These are phyloP conservation scores for Neostapfia colusana DNA, from an alignment of 176 grass and related monocot genomes.

Conservation along the genomic window DNA sequence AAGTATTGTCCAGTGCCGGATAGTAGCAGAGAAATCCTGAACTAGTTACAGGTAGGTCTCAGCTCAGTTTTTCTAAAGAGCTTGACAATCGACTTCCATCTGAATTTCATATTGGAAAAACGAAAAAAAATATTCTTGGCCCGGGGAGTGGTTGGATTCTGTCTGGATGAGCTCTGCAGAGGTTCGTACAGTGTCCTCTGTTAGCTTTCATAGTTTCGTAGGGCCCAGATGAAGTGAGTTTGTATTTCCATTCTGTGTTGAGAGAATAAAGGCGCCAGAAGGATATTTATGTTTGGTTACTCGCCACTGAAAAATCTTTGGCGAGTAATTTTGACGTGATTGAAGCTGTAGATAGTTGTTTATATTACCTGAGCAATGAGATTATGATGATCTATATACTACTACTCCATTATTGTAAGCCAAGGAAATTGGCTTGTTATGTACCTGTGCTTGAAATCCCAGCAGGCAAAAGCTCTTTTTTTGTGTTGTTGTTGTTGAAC, in stretches of 20 bases:
- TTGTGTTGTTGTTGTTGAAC: no score
- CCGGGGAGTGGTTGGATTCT: conserved; percentile 1
- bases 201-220: neutral
- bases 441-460: conserved; percentile 81
- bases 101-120: neutral
- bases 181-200: neutral
- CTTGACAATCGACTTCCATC: neutral
- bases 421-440: neutral
- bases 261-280: conserved; percentile 19
- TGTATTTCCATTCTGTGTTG: neutral
- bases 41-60: conserved; percentile 17
- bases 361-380: neutral
- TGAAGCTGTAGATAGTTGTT: neutral
- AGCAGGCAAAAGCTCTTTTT: conserved; percentile 55
- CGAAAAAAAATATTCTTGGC: neutral
- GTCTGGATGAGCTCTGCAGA: neutral
- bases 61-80: conserved; percentile 49
- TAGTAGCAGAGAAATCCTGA: conserved; percentile 26
- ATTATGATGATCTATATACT: neutral
- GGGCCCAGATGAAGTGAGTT: neutral
- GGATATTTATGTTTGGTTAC: neutral
- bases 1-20: conserved; percentile 49
- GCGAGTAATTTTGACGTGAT: neutral
- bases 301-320: neutral
- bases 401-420: neutral